Evolutionary conservation across 2,329 filamentous ascomycete species (phyloP).

Genomic region (Apiospora rasikravindrae): DNA sequence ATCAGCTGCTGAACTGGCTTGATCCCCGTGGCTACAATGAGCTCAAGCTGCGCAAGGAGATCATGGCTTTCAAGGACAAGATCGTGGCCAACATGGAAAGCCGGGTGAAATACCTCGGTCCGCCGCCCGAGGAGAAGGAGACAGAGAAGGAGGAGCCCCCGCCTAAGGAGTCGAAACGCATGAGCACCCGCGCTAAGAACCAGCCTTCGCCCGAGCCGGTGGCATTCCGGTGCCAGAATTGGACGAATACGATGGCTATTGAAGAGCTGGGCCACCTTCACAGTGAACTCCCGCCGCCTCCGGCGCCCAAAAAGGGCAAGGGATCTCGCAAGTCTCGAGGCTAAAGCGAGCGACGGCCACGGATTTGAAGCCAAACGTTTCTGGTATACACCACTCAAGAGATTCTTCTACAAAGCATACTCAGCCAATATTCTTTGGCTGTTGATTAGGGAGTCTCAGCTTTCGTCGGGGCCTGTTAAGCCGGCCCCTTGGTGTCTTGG

Average conservation of each 20-base stretch:
- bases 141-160: conserved; percentile 44
- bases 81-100: conserved; percentile 72
- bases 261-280: conserved; percentile 64
- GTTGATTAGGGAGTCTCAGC: not conserved
- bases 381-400: not conserved
- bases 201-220: conserved; percentile 53
- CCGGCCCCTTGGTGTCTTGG: not conserved
- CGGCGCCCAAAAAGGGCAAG: conserved; percentile 58
- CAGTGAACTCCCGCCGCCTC: conserved; percentile 58
- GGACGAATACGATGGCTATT: conserved; percentile 62
- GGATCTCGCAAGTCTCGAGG: conserved; percentile 15
- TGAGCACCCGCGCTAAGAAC: conserved; percentile 53
- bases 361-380: not conserved
- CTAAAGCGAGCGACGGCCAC: not conserved
- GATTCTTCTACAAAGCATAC: not conserved
- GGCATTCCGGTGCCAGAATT: conserved; percentile 56
- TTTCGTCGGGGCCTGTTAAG: not conserved
- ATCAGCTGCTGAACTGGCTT: conserved; percentile 84
- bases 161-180: conserved; percentile 44
- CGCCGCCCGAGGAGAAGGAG: conserved; percentile 37
- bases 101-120: conserved; percentile 73
- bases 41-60: conserved; percentile 86
- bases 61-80: conserved; percentile 49
- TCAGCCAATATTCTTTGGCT: not conserved
- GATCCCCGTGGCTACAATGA: conserved; percentile 88